Evolutionary conservation across 2,329 filamentous ascomycete species (phyloP).

Genomic region (Onygena corvina): DNA sequence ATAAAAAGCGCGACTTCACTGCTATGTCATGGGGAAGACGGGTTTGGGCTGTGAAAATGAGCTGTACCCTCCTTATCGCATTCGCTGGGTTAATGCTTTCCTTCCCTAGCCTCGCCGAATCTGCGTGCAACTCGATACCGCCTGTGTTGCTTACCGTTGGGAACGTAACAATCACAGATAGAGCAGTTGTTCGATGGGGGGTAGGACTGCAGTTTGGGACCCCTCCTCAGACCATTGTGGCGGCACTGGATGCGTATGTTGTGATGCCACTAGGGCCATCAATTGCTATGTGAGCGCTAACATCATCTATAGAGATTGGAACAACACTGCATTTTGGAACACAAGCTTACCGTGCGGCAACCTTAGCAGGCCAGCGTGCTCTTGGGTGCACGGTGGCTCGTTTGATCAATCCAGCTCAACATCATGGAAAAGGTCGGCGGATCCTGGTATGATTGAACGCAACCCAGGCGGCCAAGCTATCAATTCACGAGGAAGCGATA

Average conservation of each 20-base stretch:
- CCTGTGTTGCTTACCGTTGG: slow-evolving; percentile 8
- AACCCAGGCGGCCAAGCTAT: neutral
- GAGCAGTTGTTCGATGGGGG: slow-evolving; percentile 8
- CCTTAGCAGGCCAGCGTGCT: neutral
- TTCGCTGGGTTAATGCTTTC: neutral
- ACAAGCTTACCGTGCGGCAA: neutral
- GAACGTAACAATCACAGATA: slow-evolving; percentile 1
- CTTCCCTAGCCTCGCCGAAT: neutral
- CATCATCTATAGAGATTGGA: slow-evolving; percentile 9
- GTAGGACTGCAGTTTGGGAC: slow-evolving; percentile 9
- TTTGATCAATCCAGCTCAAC: slow-evolving; percentile 2
- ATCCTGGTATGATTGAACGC: slow-evolving; percentile 1
- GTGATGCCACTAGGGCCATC: neutral
- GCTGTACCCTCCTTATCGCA: neutral
- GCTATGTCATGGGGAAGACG: neutral
- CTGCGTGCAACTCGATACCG: neutral
- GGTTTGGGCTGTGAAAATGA: neutral
- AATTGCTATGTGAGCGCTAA: neutral
- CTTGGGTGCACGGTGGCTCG: slow-evolving; percentile 9
- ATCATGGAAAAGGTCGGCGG: neutral
- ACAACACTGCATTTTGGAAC: slow-evolving; percentile 8
- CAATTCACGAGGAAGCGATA: slow-evolving; percentile 8
- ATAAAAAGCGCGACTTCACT: neutral
- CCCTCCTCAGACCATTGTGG: slow-evolving; percentile 8
- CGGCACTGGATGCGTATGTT: slow-evolving; percentile 9